Conservation (phyloP, 108 stramenopile genomes). For the Cyclostephanos invisitatus region DNA sequence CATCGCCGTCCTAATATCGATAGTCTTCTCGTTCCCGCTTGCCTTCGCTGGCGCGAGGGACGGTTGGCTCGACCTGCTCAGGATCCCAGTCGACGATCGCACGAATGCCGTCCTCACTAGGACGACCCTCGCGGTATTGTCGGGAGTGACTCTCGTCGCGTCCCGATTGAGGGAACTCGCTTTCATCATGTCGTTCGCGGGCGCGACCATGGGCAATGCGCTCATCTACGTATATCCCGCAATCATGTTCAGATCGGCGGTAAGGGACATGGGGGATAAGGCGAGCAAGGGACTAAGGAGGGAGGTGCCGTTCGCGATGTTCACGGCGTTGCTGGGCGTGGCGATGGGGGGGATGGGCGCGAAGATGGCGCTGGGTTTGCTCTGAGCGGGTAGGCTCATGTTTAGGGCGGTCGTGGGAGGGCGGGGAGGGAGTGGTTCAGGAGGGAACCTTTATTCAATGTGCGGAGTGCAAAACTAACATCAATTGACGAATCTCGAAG, state of each 20-base stretch:
- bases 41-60: conserved; percentile 79
- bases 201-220: conserved; percentile 87
- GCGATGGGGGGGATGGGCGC: conserved; percentile 56
- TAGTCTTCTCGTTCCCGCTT: conserved; percentile 91
- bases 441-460: too few species aligned
- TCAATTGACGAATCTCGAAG: too few species aligned
- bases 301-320: conserved; percentile 59
- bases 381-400: not conserved
- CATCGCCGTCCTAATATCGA: conserved; percentile 78
- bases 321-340: conserved; percentile 52
- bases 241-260: conserved; percentile 76
- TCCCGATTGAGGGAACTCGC: conserved; percentile 70
- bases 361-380: conserved; percentile 55
- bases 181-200: conserved; percentile 82
- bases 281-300: conserved; percentile 50
- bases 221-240: conserved; percentile 92
- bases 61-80: conserved; percentile 72
- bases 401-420: too few species aligned
- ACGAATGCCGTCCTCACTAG: conserved; percentile 48
- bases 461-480: too few species aligned
- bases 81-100: conserved; percentile 44
- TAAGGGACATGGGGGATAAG: conserved; percentile 58
- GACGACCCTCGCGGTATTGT: conserved; percentile 52
- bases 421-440: too few species aligned
- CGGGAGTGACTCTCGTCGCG: conserved; percentile 61